Percentiles rank a stretch among this genome's conserved stretches.
phyloP scores from a whole-genome alignment of 306 rosid genomes.

The Acacia crassicarpa region DNA sequence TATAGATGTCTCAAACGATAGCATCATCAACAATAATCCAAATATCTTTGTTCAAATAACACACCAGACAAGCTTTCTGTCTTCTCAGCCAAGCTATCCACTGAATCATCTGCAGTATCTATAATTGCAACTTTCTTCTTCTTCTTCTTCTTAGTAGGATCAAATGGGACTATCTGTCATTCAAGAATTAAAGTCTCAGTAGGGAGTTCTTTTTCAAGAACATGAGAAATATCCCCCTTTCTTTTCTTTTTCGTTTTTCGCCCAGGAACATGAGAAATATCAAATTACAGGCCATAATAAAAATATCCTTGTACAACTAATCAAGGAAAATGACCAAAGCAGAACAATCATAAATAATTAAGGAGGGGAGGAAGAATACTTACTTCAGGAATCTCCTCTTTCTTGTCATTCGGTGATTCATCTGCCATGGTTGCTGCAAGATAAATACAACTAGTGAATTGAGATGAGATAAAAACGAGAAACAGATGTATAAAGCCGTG shows the following conservation, averaged over 20 bases:
- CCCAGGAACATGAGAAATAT: not conserved
- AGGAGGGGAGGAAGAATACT: constrained; percentile 16
- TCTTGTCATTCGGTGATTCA: constrained; percentile 53
- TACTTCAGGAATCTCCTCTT: constrained; percentile 70
- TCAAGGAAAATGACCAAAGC: not conserved
- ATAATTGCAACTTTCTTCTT: constrained; percentile 42
- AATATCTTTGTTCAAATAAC: not conserved
- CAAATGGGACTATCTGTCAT: constrained; percentile 82
- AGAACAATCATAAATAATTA: not conserved
- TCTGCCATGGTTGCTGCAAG: constrained; percentile 67
- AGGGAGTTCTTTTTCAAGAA: not conserved
- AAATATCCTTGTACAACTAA: not conserved
- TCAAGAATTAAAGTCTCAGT: constrained; percentile 8
- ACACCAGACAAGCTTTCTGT: constrained; percentile 81
- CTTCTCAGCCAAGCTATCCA: constrained; percentile 78
- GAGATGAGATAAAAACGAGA: no score
- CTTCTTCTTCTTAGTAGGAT: constrained; percentile 96
- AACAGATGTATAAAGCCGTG: not conserved
- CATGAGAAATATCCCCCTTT: not conserved
- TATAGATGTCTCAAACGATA: not conserved
- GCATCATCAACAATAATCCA: not conserved
- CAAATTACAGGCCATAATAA: not conserved
- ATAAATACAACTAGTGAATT: not conserved
- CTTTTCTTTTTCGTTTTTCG: no score
- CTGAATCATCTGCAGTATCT: constrained; percentile 67